Evolutionary conservation across 2,329 filamentous ascomycete species (phyloP).

Genomic region (Claviceps sp.): DNA sequence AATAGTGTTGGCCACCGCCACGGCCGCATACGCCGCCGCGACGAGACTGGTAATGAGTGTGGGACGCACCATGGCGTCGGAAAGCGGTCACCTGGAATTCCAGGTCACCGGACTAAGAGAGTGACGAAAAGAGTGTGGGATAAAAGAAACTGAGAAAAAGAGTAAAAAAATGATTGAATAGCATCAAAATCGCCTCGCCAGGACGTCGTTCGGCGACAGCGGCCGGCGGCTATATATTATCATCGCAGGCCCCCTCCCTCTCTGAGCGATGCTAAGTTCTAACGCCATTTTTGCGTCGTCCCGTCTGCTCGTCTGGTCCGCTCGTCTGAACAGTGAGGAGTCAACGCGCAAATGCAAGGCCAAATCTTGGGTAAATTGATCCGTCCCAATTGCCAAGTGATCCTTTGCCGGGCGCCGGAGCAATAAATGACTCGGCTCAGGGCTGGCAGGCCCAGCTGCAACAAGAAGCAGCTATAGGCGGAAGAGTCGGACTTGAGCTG

Average conservation of each 20-base stretch:
- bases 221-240: not conserved
- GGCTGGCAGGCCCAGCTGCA: not conserved
- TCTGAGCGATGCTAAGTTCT: not conserved
- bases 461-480: no score
- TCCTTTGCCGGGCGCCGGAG: not conserved
- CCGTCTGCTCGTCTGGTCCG: not conserved
- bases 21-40: slow-evolving; percentile 15
- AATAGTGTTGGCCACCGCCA: slow-evolving; percentile 19
- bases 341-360: not conserved
- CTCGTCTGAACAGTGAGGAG: not conserved
- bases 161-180: not conserved
- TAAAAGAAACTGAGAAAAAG: not conserved
- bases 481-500: no score
- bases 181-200: not conserved
- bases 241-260: not conserved
- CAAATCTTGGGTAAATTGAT: not conserved
- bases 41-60: slow-evolving; percentile 7
- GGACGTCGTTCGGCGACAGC: not conserved
- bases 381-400: not conserved
- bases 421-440: not conserved
- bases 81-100: not conserved
- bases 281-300: not conserved
- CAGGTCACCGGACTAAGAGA: not conserved
- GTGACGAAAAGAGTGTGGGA: not conserved
- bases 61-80: slow-evolving; percentile 6